Conservation (phyloP, 306 rosid species). For the Vigna unguiculata region DNA sequence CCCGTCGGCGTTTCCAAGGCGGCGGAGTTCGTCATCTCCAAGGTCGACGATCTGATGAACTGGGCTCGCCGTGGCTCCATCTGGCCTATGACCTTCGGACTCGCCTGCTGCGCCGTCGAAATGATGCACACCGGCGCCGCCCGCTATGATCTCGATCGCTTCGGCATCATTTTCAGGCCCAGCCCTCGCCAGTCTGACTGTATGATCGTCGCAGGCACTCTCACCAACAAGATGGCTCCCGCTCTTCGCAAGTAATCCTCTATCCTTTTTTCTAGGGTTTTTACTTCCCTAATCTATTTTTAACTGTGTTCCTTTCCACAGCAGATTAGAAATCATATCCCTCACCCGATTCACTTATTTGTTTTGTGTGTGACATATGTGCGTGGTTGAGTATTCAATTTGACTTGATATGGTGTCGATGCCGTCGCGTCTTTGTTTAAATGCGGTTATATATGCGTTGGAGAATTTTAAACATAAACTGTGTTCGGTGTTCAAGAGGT, state of each 20-base stretch:
- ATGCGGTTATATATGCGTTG: background rate
- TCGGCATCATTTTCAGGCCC: slow-evolving; percentile 94
- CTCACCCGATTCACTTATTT: background rate
- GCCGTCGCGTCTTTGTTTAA: background rate
- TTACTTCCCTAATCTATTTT: background rate
- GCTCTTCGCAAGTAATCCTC: slow-evolving; percentile 87
- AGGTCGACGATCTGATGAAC: slow-evolving; percentile 92
- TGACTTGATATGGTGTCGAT: background rate
- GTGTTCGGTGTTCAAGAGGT: background rate
- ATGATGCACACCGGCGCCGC: slow-evolving; percentile 99
- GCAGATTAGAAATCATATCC: background rate
- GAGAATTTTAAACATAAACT: no score
- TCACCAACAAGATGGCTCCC: slow-evolving; percentile 99
- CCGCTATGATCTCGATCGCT: slow-evolving; percentile 95
- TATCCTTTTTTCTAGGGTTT: slow-evolving; percentile 40
- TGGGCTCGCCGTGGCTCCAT: slow-evolving; percentile 97
- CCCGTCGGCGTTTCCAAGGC: slow-evolving; percentile 79
- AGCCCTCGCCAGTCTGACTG: slow-evolving; percentile 98
- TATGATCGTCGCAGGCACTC: slow-evolving; percentile 98
- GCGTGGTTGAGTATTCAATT: background rate
- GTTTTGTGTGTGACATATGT: background rate
- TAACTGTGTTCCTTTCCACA: background rate
- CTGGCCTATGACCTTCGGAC: slow-evolving; percentile 99
- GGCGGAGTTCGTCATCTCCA: slow-evolving; percentile 89
- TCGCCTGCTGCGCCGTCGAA: slow-evolving; percentile 99